A percentile compares a stretch with the other conserved stretches of the same genome.
Evolutionary conservation across 495 filamentous ascomycete species (phyloP).

Genomic region (Neurospora hispaniola): DNA sequence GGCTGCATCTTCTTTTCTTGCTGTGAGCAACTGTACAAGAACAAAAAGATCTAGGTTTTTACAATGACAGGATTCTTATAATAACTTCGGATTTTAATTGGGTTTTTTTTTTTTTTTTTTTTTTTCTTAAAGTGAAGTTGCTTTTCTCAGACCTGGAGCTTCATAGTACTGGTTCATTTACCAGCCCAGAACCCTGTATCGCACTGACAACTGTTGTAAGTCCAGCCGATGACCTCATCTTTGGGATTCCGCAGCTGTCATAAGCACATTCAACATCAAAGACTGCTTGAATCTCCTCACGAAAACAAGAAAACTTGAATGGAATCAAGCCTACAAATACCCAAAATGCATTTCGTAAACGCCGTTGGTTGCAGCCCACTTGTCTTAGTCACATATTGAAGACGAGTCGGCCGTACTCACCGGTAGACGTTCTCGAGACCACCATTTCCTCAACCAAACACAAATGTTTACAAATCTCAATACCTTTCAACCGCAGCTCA

Average conservation of each 20-base stretch:
- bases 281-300: neutral
- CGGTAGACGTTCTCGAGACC: too few species aligned
- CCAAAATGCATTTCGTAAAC: neutral
- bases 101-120: too few species aligned
- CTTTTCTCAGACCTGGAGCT: neutral
- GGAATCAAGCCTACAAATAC: neutral
- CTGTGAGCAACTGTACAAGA: neutral
- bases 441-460: too few species aligned
- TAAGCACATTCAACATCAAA: too few species aligned
- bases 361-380: neutral
- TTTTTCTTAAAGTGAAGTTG: neutral
- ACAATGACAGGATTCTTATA: neutral
- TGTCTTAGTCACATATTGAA: neutral
- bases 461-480: neutral
- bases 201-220: neutral
- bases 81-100: neutral
- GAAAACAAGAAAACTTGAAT: too few species aligned
- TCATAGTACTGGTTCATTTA: too few species aligned
- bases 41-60: rapidly evolving
- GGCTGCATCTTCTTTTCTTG: neutral
- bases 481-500: neutral
- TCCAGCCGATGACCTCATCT: neutral
- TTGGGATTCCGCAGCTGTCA: neutral
- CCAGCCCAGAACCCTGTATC: too few species aligned
- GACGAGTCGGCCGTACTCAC: neutral